phyloP scores from a whole-genome alignment of 352 stramenopile genomes.

The Nothophytophthora sp. region DNA sequence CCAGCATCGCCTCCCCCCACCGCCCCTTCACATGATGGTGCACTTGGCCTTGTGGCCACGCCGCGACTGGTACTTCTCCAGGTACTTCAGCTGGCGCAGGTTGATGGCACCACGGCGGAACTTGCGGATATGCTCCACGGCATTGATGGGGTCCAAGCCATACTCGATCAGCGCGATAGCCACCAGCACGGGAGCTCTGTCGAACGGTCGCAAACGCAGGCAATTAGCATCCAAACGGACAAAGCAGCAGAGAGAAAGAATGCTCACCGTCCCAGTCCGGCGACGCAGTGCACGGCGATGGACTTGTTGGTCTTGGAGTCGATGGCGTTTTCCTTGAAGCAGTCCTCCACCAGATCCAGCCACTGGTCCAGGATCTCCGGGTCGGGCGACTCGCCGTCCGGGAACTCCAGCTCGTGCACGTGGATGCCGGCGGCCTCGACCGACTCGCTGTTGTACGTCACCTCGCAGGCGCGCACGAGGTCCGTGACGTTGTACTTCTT shows the following conservation, averaged over 20 bases:
- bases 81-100: conserved; percentile 96
- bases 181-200: conserved; percentile 95
- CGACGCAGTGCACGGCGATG: conserved; percentile 98
- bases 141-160: conserved; percentile 95
- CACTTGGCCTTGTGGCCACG: conserved; percentile 81
- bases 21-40: conserved; percentile 75
- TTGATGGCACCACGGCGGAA: conserved; percentile 97
- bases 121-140: conserved; percentile 97
- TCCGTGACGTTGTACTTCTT: conserved; percentile 96
- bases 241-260: too few relatives aligned
- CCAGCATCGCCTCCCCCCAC: conserved; percentile 5
- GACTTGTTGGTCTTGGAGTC: conserved; percentile 77
- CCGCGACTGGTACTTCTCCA: conserved; percentile 94
- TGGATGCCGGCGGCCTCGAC: conserved; percentile 94
- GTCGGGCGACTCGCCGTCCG: conserved; percentile 94
- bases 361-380: conserved; percentile 93
- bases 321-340: conserved; percentile 89
- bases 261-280: conserved; percentile 91
- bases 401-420: conserved; percentile 96
- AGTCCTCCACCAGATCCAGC: conserved; percentile 94
- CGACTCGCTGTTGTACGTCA: conserved; percentile 92
- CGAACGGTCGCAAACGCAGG: too few relatives aligned
- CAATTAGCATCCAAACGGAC: too few relatives aligned
- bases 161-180: conserved; percentile 98
- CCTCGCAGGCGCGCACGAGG: conserved; percentile 95